Base-by-base conservation (phyloP, 352 stramenopile genomes). In the Pythium grandisporangium region DNA sequence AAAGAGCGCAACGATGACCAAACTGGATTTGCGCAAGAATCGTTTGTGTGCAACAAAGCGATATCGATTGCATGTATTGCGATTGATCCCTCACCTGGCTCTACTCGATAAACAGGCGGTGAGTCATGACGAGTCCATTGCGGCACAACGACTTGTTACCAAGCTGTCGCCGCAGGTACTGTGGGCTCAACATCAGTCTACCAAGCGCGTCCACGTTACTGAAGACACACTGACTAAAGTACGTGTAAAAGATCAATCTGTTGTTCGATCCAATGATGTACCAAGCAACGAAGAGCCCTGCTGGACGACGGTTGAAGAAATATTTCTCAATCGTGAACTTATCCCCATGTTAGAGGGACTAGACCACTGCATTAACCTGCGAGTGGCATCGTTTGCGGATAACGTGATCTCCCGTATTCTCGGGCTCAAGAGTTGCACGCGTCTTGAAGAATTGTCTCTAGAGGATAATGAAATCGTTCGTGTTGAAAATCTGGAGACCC, bases 401-500 rank as follows among this genome's bases (percentile, higher is more conserved):
- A 95, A 93, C 33, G 55, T 70, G 5, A 69, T 95, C 16, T 61
- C 59, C 11, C 45, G 40, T 1, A 84, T 93, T 23, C 54, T 70
- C 21, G 73, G 72, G 0, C 41, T 95, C 2, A 27, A 68, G 4
- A 26, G 48, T 1, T 92, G 82, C 16, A 51, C 48, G 21, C 60
- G 65, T 17, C 52, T 95, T 11, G 82, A 95, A 55, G 75, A 92
- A 27, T 47, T 95, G 1, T 66, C 53, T 30, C 47, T 94, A 5
- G 77, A 85, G 47, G 76, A 92, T 52, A 95, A 94, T 24, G 58
- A 80, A 19, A 79, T 94, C 33, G 36, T 50, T 1, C 59, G 58
- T 32, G 65, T 94, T 10, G 72, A 92, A 21, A 80, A 80, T 26
- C 35, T 95, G 29, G 56, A 74, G 0, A 29, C 54, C 27, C 57